Base-by-base conservation (phyloP, 441 rosid genomes). In the Aquilaria agallochum region DNA sequence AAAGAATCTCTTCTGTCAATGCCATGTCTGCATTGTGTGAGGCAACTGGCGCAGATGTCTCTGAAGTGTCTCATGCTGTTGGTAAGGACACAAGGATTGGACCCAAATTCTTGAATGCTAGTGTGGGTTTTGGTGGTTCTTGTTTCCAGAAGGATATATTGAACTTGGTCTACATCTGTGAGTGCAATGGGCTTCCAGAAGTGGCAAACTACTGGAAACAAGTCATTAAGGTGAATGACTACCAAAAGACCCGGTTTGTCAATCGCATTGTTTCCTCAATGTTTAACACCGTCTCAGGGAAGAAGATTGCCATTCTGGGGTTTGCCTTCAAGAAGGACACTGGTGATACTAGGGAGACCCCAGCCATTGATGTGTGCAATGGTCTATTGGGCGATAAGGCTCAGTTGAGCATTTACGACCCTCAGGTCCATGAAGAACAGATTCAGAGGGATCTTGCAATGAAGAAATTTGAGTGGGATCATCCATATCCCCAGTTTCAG, bases 101-200 rank as follows among this genome's bases (percentile, higher is more conserved):
- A 33, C 83, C 86, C 0, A 81, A 78, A 70, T 85, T 83, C 71
- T 70, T 85, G 73, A 80, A 79, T 49, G 81, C 88, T 7, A 85
- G 87, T 61, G 88, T 83, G 10, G 91, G 88, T 53, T 85, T 85
- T 9, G 88, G 91, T 34, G 88, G 91, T n/a, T 83, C 91, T 36
- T 79, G 91, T 65, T 85, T 85, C 75, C 88, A 85, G 54, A 85
- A 85, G 56, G 91, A 83, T 34, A 83, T 85, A 44, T 48, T 85
- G 60, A 85, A 83, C 66, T 75, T 85, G 63, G 76, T 85, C 50
- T 83, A 85, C 59, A 85, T 85, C 9, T 85, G 84, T 14, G 86
- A 85, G 27, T 85, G 86, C 80, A 79, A 85, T 68, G 88, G 91
- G 71, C 80, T 85, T 47, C 76, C 83, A 0, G 87, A 85, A 32